Evolutionary conservation across 2,329 filamentous ascomycete genomes (phyloP), one percentile per base, ranked within the genome.

Genomic region (Fusarium annulatum): DNA sequence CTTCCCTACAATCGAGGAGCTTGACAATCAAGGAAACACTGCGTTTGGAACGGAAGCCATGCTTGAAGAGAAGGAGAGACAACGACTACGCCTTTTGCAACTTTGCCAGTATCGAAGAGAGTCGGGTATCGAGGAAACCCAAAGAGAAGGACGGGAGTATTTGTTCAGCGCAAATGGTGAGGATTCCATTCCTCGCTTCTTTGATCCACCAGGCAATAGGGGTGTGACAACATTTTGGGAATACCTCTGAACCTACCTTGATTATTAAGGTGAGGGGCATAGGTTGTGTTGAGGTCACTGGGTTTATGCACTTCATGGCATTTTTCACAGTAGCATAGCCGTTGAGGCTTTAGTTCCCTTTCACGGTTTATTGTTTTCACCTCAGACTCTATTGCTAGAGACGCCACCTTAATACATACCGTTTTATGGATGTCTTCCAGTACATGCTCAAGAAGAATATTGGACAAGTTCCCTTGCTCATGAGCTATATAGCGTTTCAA

Each of bases 391-490:
- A 19, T 23, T 6, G 0, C 2, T 19, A 7, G 5, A 23, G n/a
- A 23, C 15, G 11, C 26, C 9, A 30, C 28, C 8, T 28, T 3
- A 8, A 28, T 3, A 30, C 10, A 30, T 30, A 1, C 30, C 8
- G 4, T 6, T 19, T 14, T 4, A 34, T 19, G 8, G 8, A 26
- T 19, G 7, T 19, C 14, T 23, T 19, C 11, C 6, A 8, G 19
- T 11, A 46, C 7, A 30, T 16, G 14, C 7, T 21, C 9, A 11
- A n/a, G 14, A 48, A 15, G 0, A 30, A 30, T 5, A 30, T n/a
- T 15, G 2, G 3, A 15, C 41, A 4, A n/a, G 9, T 6, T 7
- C 6, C 6, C 9, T 7, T 30, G 2, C 8, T 16, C 3, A 48
- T 30, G 14, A 19, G 8, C 16, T 15, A 5, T 12, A 34, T 19